Evolutionary conservation across 2,329 filamentous ascomycete genomes (phyloP), one percentile per base, ranked within the genome.

Genomic region (Apiospora hydei): DNA sequence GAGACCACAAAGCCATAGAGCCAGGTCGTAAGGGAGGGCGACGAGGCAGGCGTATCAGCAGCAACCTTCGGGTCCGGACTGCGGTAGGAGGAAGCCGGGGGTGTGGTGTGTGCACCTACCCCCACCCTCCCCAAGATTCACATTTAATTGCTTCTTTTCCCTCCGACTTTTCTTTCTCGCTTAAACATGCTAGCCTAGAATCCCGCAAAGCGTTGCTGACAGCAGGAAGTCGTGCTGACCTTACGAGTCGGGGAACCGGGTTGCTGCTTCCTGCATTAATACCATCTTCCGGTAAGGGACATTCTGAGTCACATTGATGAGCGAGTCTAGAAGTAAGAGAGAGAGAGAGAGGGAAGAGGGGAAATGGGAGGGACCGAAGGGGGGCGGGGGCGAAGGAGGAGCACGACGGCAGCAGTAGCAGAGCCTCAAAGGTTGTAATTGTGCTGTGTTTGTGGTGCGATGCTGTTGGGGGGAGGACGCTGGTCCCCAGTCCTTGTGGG

Each of bases 211-310:
- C 10, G 26, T 61, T 64, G 57, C 57, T 64, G 57, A 64, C 57
- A 64, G 34, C 57, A 64, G 34, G 18, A 41, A n/a, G 11, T 11
- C 57, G 11, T 14, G 57, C 57, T 13, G 34, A 24, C 34, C 11
- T 13, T 6, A 64, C 57, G 21, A 64, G 41, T 64, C 57, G 57
- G 57, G 57, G 57, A 64, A 64, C 34, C 57, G 57, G 57, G 38
- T 21, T 24, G 57, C 8, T 64, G 57, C 21, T 64, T 64, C 57
- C 57, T 64, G 57, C 57, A 41, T 64, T 41, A 6, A 64, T n/a
- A 41, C 30, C n/a, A 41, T 21, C 30, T n/a, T 41, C 30, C 34
- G 57, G 18, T 21, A 13, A 38, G 57, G 30, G 34, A 64, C 1
- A 13, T 18, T 38, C 57, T 64, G 57, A 64, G 57, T 64, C 57